These are phyloP conservation scores for Daedaleopsis nitida DNA, from an alignment of 768 basidiomycete species.

Conservation along the genomic window DNA sequence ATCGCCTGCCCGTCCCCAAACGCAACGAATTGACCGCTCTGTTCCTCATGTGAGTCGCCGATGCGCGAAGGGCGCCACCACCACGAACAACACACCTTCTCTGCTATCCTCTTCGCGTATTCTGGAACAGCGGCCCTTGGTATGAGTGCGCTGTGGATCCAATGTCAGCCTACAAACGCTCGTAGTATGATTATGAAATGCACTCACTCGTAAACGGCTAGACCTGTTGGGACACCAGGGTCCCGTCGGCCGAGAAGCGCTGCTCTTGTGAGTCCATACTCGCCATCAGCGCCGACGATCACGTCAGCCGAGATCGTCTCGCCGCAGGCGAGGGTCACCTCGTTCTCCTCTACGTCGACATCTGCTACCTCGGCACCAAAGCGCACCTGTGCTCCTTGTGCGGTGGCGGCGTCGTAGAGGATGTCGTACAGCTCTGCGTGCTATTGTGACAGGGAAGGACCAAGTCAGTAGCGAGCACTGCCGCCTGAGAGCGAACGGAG, in stretches of 20 bases:
- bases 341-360: slow-evolving; percentile 23
- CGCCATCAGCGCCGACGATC: slow-evolving; percentile 40
- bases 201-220: slow-evolving; percentile 32
- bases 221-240: slow-evolving; percentile 19
- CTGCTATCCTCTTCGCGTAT: background rate
- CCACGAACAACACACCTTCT: background rate
- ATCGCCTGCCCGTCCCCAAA: slow-evolving; percentile 5
- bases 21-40: slow-evolving; percentile 3
- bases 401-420: slow-evolving; percentile 33
- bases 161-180: background rate
- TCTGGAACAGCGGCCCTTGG: background rate
- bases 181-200: background rate
- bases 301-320: slow-evolving; percentile 34
- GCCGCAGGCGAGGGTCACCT: slow-evolving; percentile 32
- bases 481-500: slow-evolving; percentile 9
- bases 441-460: slow-evolving; percentile 17
- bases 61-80: background rate
- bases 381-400: slow-evolving; percentile 30
- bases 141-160: background rate
- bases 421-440: slow-evolving; percentile 36
- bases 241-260: slow-evolving; percentile 18
- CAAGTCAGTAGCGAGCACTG: background rate
- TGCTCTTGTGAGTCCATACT: slow-evolving; percentile 26
- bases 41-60: too few species aligned
- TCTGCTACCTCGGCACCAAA: slow-evolving; percentile 28